These are phyloP conservation scores for Cordyceps cateniannulata DNA, from an alignment of 2,329 filamentous ascomycete genomes.

Conservation along the genomic window DNA sequence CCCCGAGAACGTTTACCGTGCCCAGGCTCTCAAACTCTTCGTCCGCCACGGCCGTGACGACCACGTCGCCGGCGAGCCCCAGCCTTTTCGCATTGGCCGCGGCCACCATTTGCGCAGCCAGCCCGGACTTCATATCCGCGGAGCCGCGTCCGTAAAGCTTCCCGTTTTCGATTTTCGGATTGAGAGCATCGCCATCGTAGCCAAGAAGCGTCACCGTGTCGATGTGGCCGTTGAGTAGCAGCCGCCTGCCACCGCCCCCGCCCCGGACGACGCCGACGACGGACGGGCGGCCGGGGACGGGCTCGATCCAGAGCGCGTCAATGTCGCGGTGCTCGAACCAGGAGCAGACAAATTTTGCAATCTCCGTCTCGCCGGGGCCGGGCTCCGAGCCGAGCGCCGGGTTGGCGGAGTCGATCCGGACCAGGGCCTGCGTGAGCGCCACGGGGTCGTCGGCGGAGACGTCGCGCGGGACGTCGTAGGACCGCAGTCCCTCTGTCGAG, in stretches of 20 bases:
- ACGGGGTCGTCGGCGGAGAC: conserved; percentile 37
- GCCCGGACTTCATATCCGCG: conserved; percentile 45
- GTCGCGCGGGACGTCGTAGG: conserved; percentile 27
- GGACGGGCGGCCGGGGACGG: conserved; percentile 39
- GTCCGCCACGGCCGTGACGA: conserved; percentile 47
- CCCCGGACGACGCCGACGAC: conserved; percentile 42
- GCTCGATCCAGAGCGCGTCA: conserved; percentile 43
- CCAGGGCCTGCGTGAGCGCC: conserved; percentile 36
- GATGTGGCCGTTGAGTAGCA: conserved; percentile 48
- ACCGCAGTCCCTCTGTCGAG: conserved; percentile 48
- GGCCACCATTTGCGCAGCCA: conserved; percentile 40
- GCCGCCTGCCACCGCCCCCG: conserved; percentile 36
- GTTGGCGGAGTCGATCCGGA: conserved; percentile 44
- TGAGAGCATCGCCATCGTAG: conserved; percentile 39
- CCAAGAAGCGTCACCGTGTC: conserved; percentile 44
- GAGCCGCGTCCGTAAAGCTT: conserved; percentile 39
- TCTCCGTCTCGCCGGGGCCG: conserved; percentile 38
- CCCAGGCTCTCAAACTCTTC: conserved; percentile 46
- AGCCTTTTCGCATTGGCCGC: conserved; percentile 32
- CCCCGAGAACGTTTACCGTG: conserved; percentile 41
- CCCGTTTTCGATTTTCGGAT: conserved; percentile 33
- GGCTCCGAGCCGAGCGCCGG: conserved; percentile 33
- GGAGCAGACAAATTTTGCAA: conserved; percentile 39
- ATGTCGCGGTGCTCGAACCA: conserved; percentile 47
- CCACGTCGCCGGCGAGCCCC: conserved; percentile 39